These are phyloP conservation scores for Kodamaea suecica DNA, from an alignment of 1,139 yeast species.

Conservation along the genomic window DNA sequence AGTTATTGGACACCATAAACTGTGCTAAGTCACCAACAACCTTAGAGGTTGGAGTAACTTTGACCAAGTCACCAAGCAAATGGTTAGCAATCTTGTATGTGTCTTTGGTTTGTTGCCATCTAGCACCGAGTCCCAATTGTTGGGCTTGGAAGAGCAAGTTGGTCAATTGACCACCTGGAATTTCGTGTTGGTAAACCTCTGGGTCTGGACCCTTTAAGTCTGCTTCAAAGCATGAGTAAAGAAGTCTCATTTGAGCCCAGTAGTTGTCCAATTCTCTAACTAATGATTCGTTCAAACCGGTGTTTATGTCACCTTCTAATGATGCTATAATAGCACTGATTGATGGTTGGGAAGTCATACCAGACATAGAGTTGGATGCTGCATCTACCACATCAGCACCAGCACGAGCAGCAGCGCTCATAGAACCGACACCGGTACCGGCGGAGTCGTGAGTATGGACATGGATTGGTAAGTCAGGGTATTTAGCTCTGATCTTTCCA, in stretches of 20 bases:
- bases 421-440: conserved; percentile 97
- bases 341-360: conserved; percentile 98
- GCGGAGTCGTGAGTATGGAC: conserved; percentile 99
- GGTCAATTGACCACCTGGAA: conserved; percentile 99
- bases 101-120: conserved; percentile 93
- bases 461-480: conserved; percentile 94
- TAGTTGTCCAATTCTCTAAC: conserved; percentile 85
- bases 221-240: conserved; percentile 96
- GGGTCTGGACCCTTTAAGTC: conserved; percentile 99
- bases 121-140: conserved; percentile 94
- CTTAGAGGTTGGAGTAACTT: conserved; percentile 98
- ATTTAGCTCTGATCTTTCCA: conserved; percentile 75
- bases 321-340: conserved; percentile 90
- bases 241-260: conserved; percentile 98
- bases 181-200: conserved; percentile 96
- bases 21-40: conserved; percentile 99
- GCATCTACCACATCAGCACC: conserved; percentile 99
- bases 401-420: conserved; percentile 90
- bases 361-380: conserved; percentile 96
- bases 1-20: conserved; percentile 95
- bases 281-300: conserved; percentile 64
- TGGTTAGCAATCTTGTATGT: conserved; percentile 89
- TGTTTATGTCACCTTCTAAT: conserved; percentile 78
- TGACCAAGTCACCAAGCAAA: conserved; percentile 91
- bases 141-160: conserved; percentile 98